These are phyloP conservation scores for Cutaneotrichosporon sp. DNA, from an alignment of 1,284 basidiomycete genomes.

Conservation along the genomic window DNA sequence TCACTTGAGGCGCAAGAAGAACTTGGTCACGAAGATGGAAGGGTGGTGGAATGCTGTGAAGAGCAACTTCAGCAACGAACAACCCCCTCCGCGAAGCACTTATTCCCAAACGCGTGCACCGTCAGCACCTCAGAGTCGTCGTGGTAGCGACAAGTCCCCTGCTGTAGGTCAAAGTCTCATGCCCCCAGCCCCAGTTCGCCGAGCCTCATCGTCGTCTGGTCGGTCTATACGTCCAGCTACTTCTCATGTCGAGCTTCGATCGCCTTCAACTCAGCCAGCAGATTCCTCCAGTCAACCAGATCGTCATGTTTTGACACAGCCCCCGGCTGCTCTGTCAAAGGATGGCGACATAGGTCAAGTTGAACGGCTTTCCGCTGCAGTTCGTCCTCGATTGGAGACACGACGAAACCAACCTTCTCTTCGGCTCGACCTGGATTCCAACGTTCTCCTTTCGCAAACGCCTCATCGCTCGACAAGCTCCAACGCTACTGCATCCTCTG, in stretches of 20 bases:
- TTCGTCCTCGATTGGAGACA: conserved; percentile 27
- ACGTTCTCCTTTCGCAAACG: conserved; percentile 17
- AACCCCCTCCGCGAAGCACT: background rate
- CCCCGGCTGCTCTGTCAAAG: conserved; percentile 14
- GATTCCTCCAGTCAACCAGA: background rate
- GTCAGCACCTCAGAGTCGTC: conserved; percentile 34
- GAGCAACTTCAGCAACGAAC: conserved; percentile 43
- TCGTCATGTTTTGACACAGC: conserved; percentile 1
- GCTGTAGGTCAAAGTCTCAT: conserved; percentile 10
- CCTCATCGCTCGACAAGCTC: background rate
- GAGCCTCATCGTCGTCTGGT: conserved; percentile 22
- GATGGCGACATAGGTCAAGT: background rate
- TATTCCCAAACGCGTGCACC: conserved; percentile 25
- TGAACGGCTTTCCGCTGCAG: background rate
- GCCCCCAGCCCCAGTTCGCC: conserved; percentile 24
- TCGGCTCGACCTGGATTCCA: conserved; percentile 43
- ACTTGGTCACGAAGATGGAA: conserved; percentile 50
- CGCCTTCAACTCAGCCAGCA: background rate
- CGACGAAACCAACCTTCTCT: conserved; percentile 44
- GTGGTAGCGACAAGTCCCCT: conserved; percentile 27
- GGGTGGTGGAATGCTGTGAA: conserved; percentile 52
- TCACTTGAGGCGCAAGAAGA: conserved; percentile 42
- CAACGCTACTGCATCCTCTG: background rate
- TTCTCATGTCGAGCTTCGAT: conserved; percentile 33
- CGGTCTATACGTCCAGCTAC: conserved; percentile 28